Base-by-base conservation (phyloP, 2,329 filamentous ascomycete species). In the Rasamsonia emersonii region DNA sequence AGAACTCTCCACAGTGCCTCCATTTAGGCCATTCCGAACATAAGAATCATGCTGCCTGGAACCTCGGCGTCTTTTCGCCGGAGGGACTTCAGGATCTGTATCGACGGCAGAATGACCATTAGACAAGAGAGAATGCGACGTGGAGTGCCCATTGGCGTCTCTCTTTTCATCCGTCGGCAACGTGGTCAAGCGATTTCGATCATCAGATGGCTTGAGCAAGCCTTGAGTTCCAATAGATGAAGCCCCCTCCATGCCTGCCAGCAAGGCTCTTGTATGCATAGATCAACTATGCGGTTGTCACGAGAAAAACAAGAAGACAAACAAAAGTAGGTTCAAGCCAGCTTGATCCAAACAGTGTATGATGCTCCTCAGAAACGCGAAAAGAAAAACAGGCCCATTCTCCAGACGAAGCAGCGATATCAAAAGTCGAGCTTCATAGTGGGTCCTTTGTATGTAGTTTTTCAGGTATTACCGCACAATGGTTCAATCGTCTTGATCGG, bases 161-260 rank as follows among this genome's bases (percentile, higher is more conserved):
- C n/a, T 24, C 10, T 24, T 9, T 6, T 18, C 18, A 24, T 24
- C 27, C 4, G 25, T 14, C 17, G 41, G 32, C 33, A 39, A 45
- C 41, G 42, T 35, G 16, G 36, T 33, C 30, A 43, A 28, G n/a
- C 30, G 35, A 13, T 19, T 26, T 15, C 19, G 24, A 14, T 38
- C 33, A 30, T 32, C 24, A n/a, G 26, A 14, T 23, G 33, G 33
- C 14, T 32, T 24, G 29, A 40, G 20, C 21, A 43, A 25, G 32
- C 32, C 33, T 21, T 45, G 46, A 9, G 42, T 40, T 11, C 30
- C 37, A 26, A 47, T 33, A 24, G 49, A 34, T 21, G 44, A 29
- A 17, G 49, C 40, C 9, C 38, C 32, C 33, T 50, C 44, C 53
- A 55, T 54, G 15, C 31, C 42, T 18, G 33, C 21, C 21, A 20